Percentiles rank a stretch among this genome's conserved stretches.
Conservation (phyloP, 176 grass and related monocot species). For the Bolboschoenus planiculmis region DNA sequence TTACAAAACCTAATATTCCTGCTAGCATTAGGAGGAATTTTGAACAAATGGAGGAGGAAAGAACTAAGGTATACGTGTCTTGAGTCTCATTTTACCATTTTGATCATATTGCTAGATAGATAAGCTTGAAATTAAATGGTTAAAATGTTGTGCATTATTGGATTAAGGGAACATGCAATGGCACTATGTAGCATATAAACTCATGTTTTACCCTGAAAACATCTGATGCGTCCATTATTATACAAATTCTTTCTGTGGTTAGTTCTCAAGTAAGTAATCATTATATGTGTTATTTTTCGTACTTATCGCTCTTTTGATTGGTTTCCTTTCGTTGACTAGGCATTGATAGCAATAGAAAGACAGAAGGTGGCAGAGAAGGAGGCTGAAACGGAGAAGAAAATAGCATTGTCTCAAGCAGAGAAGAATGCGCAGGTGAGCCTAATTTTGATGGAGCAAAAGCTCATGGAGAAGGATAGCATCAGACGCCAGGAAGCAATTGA, state of each 20-base stretch:
- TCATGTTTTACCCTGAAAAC: not conserved
- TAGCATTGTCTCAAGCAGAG: slow-evolving; percentile 89
- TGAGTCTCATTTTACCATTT: not conserved
- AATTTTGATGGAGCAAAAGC: slow-evolving; percentile 89
- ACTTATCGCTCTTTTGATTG: not conserved
- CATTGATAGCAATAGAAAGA: slow-evolving; percentile 67
- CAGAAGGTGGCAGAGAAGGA: slow-evolving; percentile 95
- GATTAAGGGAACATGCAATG: not conserved
- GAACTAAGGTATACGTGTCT: slow-evolving; percentile 60
- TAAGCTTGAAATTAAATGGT: not conserved
- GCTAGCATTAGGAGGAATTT: slow-evolving; percentile 72
- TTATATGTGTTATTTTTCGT: not conserved
- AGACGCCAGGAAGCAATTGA: slow-evolving; percentile 84
- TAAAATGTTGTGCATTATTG: not conserved
- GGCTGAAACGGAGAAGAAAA: slow-evolving; percentile 91
- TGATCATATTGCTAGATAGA: not conserved
- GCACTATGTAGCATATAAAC: not conserved
- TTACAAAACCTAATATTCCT: slow-evolving; percentile 92
- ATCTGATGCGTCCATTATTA: not conserved
- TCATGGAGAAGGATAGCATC: slow-evolving; percentile 83
- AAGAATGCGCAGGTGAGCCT: slow-evolving; percentile 88
- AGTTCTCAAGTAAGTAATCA: not conserved
- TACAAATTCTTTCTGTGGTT: not conserved
- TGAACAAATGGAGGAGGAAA: slow-evolving; percentile 94
- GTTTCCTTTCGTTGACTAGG: slow-evolving; percentile 24